phyloP scores from a whole-genome alignment of 1,284 basidiomycete genomes.

The Microbotryum silenes-acaulis region DNA sequence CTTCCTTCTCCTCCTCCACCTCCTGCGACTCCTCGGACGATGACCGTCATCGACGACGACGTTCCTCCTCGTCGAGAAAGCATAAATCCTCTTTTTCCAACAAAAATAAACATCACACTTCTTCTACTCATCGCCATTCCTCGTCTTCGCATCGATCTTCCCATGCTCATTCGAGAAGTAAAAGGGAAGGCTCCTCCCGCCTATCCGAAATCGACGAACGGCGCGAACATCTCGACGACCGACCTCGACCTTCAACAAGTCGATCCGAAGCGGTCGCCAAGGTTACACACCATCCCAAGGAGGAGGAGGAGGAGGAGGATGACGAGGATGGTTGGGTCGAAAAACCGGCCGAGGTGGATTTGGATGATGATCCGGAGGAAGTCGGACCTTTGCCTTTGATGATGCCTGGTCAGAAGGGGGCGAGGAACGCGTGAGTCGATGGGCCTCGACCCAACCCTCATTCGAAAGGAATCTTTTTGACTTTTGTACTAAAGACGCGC shows the following conservation, averaged over 20 bases:
- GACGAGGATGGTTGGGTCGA: constrained; percentile 67
- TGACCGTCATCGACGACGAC: constrained; percentile 46
- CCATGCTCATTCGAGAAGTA: not conserved
- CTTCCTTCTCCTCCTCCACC: constrained; percentile 50
- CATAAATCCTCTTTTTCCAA: constrained; percentile 12
- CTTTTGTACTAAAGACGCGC: no score
- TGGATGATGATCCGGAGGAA: constrained; percentile 36
- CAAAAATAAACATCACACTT: constrained; percentile 7
- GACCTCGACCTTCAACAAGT: constrained; percentile 34
- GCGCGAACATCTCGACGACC: constrained; percentile 7
- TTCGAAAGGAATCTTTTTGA: no score
- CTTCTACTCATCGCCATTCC: not conserved
- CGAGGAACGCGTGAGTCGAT: constrained; percentile 30
- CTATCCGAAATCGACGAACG: constrained; percentile 18
- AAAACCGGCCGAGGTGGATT: constrained; percentile 46
- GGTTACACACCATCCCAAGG: constrained; percentile 29
- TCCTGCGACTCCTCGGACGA: constrained; percentile 52
- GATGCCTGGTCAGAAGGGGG: constrained; percentile 10
- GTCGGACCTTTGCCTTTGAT: constrained; percentile 31
- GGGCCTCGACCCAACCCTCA: no score
- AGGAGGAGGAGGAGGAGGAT: constrained; percentile 48
- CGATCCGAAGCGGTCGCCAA: constrained; percentile 29
- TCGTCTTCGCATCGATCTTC: not conserved
- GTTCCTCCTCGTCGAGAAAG: constrained; percentile 24
- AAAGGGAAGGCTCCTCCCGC: not conserved